Evolutionary conservation across 495 filamentous ascomycete genomes (phyloP).

Genomic region (Aspergillus olivimuriae): DNA sequence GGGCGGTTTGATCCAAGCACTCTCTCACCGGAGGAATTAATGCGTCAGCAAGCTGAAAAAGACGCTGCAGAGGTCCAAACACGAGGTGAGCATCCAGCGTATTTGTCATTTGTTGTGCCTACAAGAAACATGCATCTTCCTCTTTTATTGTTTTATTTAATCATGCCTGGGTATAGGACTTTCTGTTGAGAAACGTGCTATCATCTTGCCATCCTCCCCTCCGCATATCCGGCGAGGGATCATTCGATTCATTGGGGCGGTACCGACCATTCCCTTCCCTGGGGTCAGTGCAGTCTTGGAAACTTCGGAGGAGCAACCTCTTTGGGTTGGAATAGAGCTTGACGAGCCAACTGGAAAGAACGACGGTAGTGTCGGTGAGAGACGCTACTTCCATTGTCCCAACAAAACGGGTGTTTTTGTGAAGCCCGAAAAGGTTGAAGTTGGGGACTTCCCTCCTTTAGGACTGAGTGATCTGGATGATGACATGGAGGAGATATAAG

Average conservation of each 20-base stretch:
- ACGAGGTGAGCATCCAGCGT: constrained; percentile 37
- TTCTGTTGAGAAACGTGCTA: constrained; percentile 27
- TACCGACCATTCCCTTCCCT: constrained; percentile 68
- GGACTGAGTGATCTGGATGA: constrained; percentile 56
- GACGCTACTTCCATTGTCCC: constrained; percentile 66
- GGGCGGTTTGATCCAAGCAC: constrained; percentile 91
- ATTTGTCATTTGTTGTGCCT: background rate
- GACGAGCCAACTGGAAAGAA: constrained; percentile 90
- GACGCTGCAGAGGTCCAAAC: constrained; percentile 58
- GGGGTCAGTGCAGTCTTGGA: constrained; percentile 25
- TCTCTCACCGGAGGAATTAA: constrained; percentile 48
- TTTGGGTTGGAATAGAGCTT: constrained; percentile 80
- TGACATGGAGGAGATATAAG: constrained; percentile 80
- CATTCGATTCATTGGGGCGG: constrained; percentile 74
- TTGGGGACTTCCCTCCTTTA: constrained; percentile 73
- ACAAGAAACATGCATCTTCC: background rate
- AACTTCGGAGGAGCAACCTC: constrained; percentile 34
- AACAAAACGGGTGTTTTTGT: constrained; percentile 80
- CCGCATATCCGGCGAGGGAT: constrained; percentile 71
- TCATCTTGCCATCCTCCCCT: constrained; percentile 38
- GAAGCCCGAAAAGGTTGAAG: constrained; percentile 80
- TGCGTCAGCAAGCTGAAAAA: constrained; percentile 61
- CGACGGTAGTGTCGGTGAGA: constrained; percentile 74
- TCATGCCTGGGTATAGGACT: constrained; percentile 33
- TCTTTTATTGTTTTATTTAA: background rate